phyloP scores from a whole-genome alignment of 495 filamentous ascomycete species.

The Lasiosphaeria miniovina region DNA sequence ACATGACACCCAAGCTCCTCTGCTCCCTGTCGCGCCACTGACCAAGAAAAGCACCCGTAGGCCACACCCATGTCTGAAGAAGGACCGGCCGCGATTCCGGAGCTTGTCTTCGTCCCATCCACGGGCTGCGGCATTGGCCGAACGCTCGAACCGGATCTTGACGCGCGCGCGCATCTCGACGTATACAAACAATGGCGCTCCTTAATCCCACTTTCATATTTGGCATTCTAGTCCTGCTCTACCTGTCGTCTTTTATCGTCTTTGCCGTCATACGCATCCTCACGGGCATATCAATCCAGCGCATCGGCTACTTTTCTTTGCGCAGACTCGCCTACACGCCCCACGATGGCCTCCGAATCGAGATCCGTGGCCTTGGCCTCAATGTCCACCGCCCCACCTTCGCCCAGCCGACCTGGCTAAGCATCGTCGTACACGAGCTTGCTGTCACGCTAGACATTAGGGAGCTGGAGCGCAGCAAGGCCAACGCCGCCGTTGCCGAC shows the following conservation, averaged over 20 bases:
- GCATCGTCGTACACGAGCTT: slow-evolving; percentile 78
- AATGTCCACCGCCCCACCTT: slow-evolving; percentile 90
- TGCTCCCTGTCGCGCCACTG: slow-evolving; percentile 21
- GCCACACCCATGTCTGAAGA: slow-evolving; percentile 2
- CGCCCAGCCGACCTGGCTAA: slow-evolving; percentile 95
- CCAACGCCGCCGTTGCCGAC: slow-evolving; percentile 21
- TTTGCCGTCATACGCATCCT: slow-evolving; percentile 91
- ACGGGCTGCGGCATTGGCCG: not conserved
- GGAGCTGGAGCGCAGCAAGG: slow-evolving; percentile 50
- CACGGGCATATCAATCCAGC: slow-evolving; percentile 93
- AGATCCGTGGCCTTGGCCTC: slow-evolving; percentile 84
- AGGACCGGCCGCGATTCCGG: not conserved
- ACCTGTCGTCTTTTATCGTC: slow-evolving; percentile 86
- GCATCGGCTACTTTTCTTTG: slow-evolving; percentile 86
- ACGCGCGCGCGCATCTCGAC: slow-evolving; percentile 8
- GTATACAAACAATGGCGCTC: slow-evolving; percentile 43
- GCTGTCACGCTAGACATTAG: slow-evolving; percentile 77
- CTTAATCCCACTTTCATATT: slow-evolving; percentile 74
- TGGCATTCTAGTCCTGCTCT: slow-evolving; percentile 77
- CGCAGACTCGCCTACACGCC: slow-evolving; percentile 85
- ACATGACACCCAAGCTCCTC: slow-evolving; percentile 18
- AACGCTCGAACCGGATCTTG: slow-evolving; percentile 8
- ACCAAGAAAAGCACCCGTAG: slow-evolving; percentile 13
- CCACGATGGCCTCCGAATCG: slow-evolving; percentile 79
- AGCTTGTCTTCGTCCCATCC: not conserved